Conservation (phyloP, 108 stramenopile genomes). For the Stephanodiscus minutulus region DNA sequence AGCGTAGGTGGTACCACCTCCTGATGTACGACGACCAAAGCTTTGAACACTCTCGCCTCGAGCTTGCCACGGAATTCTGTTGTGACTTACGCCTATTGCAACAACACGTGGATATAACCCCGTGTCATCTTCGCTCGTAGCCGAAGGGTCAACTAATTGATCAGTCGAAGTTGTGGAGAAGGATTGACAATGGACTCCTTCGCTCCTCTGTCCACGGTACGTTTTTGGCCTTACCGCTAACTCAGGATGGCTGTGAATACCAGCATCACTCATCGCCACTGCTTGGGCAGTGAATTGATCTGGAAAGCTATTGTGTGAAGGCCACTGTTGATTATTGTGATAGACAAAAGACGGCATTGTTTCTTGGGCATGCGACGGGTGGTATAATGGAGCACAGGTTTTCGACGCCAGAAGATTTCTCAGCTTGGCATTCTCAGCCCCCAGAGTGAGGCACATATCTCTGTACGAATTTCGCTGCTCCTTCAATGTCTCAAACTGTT, state of each 20-base stretch:
- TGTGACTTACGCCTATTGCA: slow-evolving; percentile 30
- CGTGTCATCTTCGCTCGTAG: slow-evolving; percentile 76
- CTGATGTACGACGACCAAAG: slow-evolving; percentile 49
- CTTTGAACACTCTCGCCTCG: slow-evolving; percentile 43
- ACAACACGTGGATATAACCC: slow-evolving; percentile 38
- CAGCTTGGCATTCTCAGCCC: slow-evolving; percentile 83
- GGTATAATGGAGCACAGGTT: slow-evolving; percentile 49
- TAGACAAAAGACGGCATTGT: slow-evolving; percentile 52
- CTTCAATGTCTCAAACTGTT: slow-evolving; percentile 58
- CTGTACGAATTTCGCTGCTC: slow-evolving; percentile 78
- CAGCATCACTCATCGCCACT: slow-evolving; percentile 87
- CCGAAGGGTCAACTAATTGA: slow-evolving; percentile 40
- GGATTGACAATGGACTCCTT: background rate
- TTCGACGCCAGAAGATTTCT: slow-evolving; percentile 74
- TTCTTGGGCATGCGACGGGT: slow-evolving; percentile 48
- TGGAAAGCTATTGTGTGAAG: slow-evolving; percentile 18
- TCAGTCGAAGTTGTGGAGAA: background rate
- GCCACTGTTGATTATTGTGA: slow-evolving; percentile 36
- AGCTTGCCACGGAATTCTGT: slow-evolving; percentile 34
- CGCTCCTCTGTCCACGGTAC: background rate
- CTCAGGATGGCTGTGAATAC: slow-evolving; percentile 50
- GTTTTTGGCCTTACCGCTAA: background rate
- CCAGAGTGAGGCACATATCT: slow-evolving; percentile 82
- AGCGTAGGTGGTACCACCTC: slow-evolving; percentile 53
- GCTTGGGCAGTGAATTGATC: slow-evolving; percentile 28